Conservation (phyloP, 2,329 filamentous ascomycete genomes). For the Exophiala spinifera region DNA sequence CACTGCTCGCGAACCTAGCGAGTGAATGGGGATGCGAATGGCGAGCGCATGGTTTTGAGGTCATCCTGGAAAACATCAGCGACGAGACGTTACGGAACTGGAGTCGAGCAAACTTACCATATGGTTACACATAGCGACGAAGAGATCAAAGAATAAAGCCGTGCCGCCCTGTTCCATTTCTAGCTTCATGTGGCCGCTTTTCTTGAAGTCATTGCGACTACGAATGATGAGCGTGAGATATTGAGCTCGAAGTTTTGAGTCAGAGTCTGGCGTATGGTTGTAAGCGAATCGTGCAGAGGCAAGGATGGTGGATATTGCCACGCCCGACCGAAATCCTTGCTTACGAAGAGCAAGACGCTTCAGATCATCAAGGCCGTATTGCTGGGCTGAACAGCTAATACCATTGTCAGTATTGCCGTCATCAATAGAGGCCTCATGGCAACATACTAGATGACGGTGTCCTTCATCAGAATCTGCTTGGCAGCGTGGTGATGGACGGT, state of each 20-base stretch:
- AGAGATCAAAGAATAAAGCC: constrained; percentile 87
- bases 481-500: constrained; percentile 66
- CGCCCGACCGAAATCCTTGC: constrained; percentile 81
- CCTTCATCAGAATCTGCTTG: constrained; percentile 71
- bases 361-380: constrained; percentile 77
- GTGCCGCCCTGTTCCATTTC: constrained; percentile 82
- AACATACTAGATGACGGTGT: constrained; percentile 75
- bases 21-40: constrained; percentile 27
- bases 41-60: constrained; percentile 28
- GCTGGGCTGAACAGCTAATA: constrained; percentile 71
- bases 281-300: constrained; percentile 87
- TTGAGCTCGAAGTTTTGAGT: constrained; percentile 86
- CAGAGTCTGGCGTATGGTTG: constrained; percentile 79
- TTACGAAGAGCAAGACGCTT: constrained; percentile 83
- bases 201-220: constrained; percentile 82
- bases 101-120: constrained; percentile 59
- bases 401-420: constrained; percentile 14
- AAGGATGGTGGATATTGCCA: constrained; percentile 80
- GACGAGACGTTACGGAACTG: constrained; percentile 20
- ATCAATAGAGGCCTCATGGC: not conserved
- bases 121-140: constrained; percentile 89
- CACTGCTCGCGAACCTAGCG: constrained; percentile 13
- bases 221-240: constrained; percentile 91
- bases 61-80: constrained; percentile 27
- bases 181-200: constrained; percentile 90